Evolutionary conservation across 2,329 filamentous ascomycete genomes (phyloP).

Genomic region (Zopfia rhizophila): DNA sequence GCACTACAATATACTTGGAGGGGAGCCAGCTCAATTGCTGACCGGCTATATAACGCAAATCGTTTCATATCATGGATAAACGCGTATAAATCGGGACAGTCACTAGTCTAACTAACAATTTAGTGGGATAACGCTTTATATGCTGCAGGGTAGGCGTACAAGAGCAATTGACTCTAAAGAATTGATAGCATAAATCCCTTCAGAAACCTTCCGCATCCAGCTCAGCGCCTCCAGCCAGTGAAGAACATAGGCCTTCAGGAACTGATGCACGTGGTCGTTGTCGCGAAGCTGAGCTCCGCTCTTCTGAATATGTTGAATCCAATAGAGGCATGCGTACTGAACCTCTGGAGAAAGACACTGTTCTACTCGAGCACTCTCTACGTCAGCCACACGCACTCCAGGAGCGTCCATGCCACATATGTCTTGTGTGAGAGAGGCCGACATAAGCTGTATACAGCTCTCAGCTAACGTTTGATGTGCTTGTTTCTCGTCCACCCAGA

Average conservation of each 20-base stretch:
- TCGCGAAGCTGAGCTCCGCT: neutral
- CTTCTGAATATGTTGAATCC: conserved; percentile 7
- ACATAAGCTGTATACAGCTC: conserved; percentile 5
- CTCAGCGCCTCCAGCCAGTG: too few species aligned
- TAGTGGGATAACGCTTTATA: too few species aligned
- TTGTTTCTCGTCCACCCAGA: too few species aligned
- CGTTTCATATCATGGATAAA: conserved; percentile 6
- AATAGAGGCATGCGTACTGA: too few species aligned
- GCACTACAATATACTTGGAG: conserved; percentile 14
- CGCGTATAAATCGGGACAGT: too few species aligned
- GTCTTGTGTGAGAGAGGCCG: conserved; percentile 5
- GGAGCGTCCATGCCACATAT: conserved; percentile 5
- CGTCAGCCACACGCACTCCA: neutral
- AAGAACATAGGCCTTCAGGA: conserved; percentile 4
- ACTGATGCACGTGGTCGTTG: conserved; percentile 2
- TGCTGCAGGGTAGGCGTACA: too few species aligned
- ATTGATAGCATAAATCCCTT: too few species aligned
- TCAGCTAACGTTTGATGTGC: conserved; percentile 3
- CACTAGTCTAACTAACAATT: too few species aligned
- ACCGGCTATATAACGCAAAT: conserved; percentile 2
- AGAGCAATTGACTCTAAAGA: too few species aligned
- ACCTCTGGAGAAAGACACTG: conserved; percentile 6
- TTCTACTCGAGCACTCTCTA: neutral
- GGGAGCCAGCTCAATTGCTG: conserved; percentile 9
- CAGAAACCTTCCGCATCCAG: too few species aligned